Conservation (phyloP, 805 yeast genomes). For the Novakomyces olei region DNA sequence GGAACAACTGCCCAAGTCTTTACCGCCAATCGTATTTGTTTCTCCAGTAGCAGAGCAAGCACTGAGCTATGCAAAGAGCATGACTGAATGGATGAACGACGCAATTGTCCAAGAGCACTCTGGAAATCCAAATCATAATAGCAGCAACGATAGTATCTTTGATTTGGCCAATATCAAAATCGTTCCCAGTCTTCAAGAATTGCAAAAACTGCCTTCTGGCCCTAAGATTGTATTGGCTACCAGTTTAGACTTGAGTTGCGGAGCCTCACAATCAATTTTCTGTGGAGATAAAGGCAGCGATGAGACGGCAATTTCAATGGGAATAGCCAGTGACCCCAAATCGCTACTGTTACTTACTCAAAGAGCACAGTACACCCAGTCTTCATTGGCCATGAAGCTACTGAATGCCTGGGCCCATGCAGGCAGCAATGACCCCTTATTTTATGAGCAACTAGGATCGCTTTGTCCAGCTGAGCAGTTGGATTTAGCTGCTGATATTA, state of each 20-base stretch:
- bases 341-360: slow-evolving; percentile 2
- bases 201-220: background rate
- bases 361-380: slow-evolving; percentile 4
- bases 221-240: slow-evolving; percentile 67
- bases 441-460: background rate
- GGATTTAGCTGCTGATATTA: slow-evolving; percentile 4
- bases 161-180: slow-evolving; percentile 27
- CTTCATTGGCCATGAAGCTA: slow-evolving; percentile 1
- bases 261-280: slow-evolving; percentile 26
- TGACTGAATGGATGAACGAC: slow-evolving; percentile 91
- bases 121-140: too few species aligned
- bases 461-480: slow-evolving; percentile 3
- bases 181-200: background rate
- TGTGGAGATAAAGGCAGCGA: slow-evolving; percentile 39
- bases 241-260: slow-evolving; percentile 40
- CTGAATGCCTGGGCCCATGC: background rate
- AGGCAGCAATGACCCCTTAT: background rate
- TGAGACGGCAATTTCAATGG: slow-evolving; percentile 50
- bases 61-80: slow-evolving; percentile 59
- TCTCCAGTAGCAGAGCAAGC: slow-evolving; percentile 61
- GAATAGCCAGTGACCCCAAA: slow-evolving; percentile 15
- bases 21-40: slow-evolving; percentile 47
- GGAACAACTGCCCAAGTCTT: slow-evolving; percentile 13
- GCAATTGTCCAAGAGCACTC: slow-evolving; percentile 61
- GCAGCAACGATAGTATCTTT: slow-evolving; percentile 13